Evolutionary conservation across 345 rosid species (phyloP), one percentile per base, ranked within the genome.

Genomic region (Ricinus communis): DNA sequence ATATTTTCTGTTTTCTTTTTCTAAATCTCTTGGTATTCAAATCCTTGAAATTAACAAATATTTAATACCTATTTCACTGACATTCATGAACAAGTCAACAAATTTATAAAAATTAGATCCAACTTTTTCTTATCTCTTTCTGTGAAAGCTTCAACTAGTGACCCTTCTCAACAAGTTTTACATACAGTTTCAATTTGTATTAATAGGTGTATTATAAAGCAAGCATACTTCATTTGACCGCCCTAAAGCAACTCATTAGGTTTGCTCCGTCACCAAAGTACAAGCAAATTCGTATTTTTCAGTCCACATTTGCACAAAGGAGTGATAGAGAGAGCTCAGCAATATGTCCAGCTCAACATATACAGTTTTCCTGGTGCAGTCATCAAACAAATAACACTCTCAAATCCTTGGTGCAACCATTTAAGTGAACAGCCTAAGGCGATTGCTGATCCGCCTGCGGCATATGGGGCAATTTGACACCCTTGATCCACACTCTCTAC

Each of bases 401-500:
- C 6, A 14, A 65, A 16, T 19, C 9, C 27, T 8, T 19, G 8
- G 28, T 10, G 15, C 5, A 33, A 11, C 41, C 24, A 45, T 86
- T 62, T 77, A 87, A 21, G 81, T 10, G 66, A 33, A 90, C 74
- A 87, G 81, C 83, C 87, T 71, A 43, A 87, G 81, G 36, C 91
- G 84, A 72, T 46, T 82, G 50, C 82, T 81, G 66, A 86, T 85
- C 54, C 70, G 63, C 75, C 73, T 85, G 60, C 96, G 85, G 71
- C 93, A 86, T 75, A 90, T 88, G 0, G 91, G 93, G 45, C 93
- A 90, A 56, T 67, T 74, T 5, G 87, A 75, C 55, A 90, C 65
- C 75, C 33, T 81, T 24, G 87, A 43, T 46, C 85, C 87, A 36
- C 91, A 90, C 9, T 88, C 88, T 66, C 83, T 64, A 62, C 91